A percentile compares a stretch with the other conserved stretches of the same genome.
phyloP scores from a whole-genome alignment of 805 yeast genomes.

The Metschnikowia aberdeeniae region DNA sequence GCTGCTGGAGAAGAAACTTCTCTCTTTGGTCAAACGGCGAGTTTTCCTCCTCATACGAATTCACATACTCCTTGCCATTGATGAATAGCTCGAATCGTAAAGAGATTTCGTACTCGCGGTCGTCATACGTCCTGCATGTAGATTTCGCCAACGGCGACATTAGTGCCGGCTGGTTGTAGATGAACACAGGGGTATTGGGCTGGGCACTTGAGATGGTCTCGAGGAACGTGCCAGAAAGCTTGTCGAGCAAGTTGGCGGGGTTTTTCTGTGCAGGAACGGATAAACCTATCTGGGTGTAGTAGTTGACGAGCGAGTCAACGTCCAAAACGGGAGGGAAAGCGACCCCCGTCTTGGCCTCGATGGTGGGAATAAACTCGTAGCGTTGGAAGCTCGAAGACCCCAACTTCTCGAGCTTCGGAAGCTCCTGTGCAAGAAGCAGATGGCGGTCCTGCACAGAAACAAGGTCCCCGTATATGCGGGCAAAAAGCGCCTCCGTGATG shows the following conservation, averaged over 20 bases:
- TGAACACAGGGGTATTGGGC: constrained; percentile 56
- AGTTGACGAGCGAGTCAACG: constrained; percentile 37
- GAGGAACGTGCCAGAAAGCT: constrained; percentile 53
- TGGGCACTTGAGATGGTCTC: constrained; percentile 54
- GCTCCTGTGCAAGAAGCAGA: constrained; percentile 15
- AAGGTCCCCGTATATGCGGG: constrained; percentile 33
- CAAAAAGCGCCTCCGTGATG: constrained; percentile 57
- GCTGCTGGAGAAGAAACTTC: constrained; percentile 61
- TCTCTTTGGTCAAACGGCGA: constrained; percentile 65
- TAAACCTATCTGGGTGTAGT: constrained; percentile 37
- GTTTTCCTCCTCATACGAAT: constrained; percentile 96
- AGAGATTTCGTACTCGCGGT: constrained; percentile 41
- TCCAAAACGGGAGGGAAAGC: constrained; percentile 44
- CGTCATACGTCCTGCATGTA: constrained; percentile 25
- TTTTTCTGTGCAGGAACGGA: constrained; percentile 38
- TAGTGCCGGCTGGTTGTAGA: constrained; percentile 76
- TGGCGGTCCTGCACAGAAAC: constrained; percentile 7
- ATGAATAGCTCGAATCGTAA: constrained; percentile 83
- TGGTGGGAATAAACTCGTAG: constrained; percentile 63
- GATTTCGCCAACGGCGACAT: constrained; percentile 90
- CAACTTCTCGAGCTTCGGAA: constrained; percentile 16
- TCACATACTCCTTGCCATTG: constrained; percentile 73
- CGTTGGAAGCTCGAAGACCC: constrained; percentile 18
- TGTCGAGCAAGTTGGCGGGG: constrained; percentile 61
- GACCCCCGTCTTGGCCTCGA: constrained; percentile 52